These are phyloP conservation scores for Fusarium caatingaense DNA, from an alignment of 2,329 filamentous ascomycete genomes.

Conservation along the genomic window DNA sequence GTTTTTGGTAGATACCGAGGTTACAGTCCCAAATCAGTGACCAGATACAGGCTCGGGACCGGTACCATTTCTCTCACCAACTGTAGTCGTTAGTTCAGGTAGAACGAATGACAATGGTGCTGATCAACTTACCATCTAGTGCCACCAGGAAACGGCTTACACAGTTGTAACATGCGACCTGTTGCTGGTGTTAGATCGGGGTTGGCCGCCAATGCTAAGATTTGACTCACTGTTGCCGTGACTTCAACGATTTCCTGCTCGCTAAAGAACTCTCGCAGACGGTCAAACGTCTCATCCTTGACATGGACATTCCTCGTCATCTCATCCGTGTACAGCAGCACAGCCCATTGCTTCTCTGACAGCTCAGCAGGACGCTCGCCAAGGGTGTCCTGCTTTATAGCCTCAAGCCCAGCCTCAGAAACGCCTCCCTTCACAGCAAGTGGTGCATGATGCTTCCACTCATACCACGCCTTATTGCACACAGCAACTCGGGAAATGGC, in stretches of 20 bases:
- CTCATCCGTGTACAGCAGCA: slow-evolving; percentile 80
- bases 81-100: slow-evolving; percentile 53
- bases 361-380: slow-evolving; percentile 55
- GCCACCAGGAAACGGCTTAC: slow-evolving; percentile 87
- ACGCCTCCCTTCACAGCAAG: slow-evolving; percentile 71
- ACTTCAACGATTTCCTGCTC: slow-evolving; percentile 84
- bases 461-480: slow-evolving; percentile 85
- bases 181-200: slow-evolving; percentile 29
- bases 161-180: slow-evolving; percentile 82
- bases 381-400: slow-evolving; percentile 53
- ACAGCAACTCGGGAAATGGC: slow-evolving; percentile 85
- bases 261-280: slow-evolving; percentile 69
- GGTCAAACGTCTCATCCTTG: slow-evolving; percentile 73
- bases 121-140: slow-evolving; percentile 71
- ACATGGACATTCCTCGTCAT: slow-evolving; percentile 84
- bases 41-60: slow-evolving; percentile 57
- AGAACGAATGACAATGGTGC: slow-evolving; percentile 17
- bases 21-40: slow-evolving; percentile 47
- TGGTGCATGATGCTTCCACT: slow-evolving; percentile 84
- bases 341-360: slow-evolving; percentile 72
- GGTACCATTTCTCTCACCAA: slow-evolving; percentile 67
- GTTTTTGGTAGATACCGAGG: slow-evolving; percentile 12
- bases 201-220: background rate
- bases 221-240: slow-evolving; percentile 72
- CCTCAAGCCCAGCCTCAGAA: slow-evolving; percentile 60